phyloP scores from a whole-genome alignment of 768 basidiomycete genomes.

The Mycena galopus region DNA sequence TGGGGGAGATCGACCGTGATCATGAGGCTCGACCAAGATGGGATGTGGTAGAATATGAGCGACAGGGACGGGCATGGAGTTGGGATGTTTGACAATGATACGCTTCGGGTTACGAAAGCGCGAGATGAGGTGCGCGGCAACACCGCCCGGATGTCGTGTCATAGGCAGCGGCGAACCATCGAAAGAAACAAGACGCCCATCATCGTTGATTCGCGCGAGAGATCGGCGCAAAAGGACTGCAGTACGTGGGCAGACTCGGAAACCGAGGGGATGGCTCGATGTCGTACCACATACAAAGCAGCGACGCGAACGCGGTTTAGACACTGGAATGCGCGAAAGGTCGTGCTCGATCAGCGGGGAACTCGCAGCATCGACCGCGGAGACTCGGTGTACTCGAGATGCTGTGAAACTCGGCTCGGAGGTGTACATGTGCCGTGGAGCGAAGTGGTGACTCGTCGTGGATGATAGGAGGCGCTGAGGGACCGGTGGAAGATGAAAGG shows the following conservation, averaged over 20 bases:
- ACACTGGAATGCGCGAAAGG: not conserved
- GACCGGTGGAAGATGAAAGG: not conserved
- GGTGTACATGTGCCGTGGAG: not conserved
- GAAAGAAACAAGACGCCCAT: slow-evolving; percentile 1
- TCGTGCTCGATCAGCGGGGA: not conserved
- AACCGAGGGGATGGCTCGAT: not conserved
- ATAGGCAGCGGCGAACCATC: slow-evolving; percentile 18
- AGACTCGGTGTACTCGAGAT: not conserved
- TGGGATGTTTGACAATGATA: not conserved
- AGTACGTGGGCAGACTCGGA: slow-evolving; percentile 16
- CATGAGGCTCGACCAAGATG: not conserved
- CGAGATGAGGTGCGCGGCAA: not conserved
- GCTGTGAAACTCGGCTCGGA: not conserved
- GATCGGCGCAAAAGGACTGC: slow-evolving; percentile 3
- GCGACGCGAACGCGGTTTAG: too few relatives aligned
- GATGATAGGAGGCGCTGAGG: not conserved
- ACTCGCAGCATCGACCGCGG: not conserved
- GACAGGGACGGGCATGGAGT: not conserved
- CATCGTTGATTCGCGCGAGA: not conserved
- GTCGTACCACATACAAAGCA: not conserved
- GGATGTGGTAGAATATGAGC: not conserved
- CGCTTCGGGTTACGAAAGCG: not conserved
- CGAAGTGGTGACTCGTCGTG: not conserved
- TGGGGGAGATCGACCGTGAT: not conserved
- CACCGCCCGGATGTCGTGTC: not conserved